A percentile compares a stretch with the other conserved stretches of the same genome.
Conservation (phyloP, 208 protist genomes). For the Leishmania lainsoni region DNA sequence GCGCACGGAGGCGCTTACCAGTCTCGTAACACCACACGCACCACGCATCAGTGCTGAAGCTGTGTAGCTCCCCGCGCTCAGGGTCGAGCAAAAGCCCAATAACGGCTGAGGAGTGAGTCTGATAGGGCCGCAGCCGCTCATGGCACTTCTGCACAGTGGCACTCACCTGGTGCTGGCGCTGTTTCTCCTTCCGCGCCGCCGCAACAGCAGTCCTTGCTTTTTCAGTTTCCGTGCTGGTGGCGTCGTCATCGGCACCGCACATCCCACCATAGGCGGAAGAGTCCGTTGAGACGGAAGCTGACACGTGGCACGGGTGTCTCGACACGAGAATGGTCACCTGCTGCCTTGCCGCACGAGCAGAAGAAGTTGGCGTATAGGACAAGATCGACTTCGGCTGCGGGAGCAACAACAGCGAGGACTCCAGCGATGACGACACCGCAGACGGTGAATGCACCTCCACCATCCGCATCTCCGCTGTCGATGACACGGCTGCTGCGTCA, state of each 20-base stretch:
- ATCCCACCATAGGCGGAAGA: background rate
- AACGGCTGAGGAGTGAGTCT: slow-evolving; percentile 52
- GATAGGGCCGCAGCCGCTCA: slow-evolving; percentile 39
- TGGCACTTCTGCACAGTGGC: slow-evolving; percentile 20
- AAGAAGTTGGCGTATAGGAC: background rate
- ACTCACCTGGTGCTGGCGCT: slow-evolving; percentile 12
- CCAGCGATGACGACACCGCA: slow-evolving; percentile 2
- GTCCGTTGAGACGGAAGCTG: background rate
- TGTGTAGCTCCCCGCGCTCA: slow-evolving; percentile 51
- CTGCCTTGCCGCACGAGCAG: background rate
- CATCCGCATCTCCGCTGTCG: background rate
- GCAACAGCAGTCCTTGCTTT: slow-evolving; percentile 3
- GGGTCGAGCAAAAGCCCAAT: slow-evolving; percentile 43
- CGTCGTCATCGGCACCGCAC: background rate
- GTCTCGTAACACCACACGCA: slow-evolving; percentile 58
- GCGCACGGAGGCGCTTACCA: slow-evolving; percentile 40
- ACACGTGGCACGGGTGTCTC: background rate
- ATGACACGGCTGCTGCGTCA: background rate
- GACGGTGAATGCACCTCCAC: background rate
- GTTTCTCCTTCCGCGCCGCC: slow-evolving; percentile 9
- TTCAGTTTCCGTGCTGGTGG: background rate
- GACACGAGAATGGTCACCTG: background rate
- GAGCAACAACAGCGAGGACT: slow-evolving; percentile 1
- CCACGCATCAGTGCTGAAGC: slow-evolving; percentile 71
- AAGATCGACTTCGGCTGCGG: background rate